phyloP scores from a whole-genome alignment of 306 rosid species.

The Geum urbanum region DNA sequence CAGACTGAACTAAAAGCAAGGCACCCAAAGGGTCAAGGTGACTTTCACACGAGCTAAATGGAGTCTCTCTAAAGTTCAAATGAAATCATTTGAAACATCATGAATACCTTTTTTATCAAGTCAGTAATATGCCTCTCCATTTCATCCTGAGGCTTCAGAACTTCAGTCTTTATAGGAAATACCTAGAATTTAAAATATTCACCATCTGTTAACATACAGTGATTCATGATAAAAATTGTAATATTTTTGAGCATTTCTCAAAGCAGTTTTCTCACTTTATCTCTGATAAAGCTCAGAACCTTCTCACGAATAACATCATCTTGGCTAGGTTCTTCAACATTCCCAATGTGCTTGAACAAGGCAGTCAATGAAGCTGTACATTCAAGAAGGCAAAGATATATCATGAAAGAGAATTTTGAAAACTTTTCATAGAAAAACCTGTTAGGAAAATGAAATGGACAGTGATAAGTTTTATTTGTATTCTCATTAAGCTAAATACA shows the following conservation, averaged over 20 bases:
- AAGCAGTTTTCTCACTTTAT: slow-evolving; percentile 51
- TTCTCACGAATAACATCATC: slow-evolving; percentile 82
- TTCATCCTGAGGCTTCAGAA: slow-evolving; percentile 87
- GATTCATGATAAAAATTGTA: slow-evolving; percentile 9
- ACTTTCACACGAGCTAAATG: too few relatives aligned
- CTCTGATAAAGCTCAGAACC: slow-evolving; percentile 80
- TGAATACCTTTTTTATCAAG: slow-evolving; percentile 71
- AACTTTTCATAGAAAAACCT: too few relatives aligned
- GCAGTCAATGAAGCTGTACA: slow-evolving; percentile 84
- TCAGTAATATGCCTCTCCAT: slow-evolving; percentile 98
- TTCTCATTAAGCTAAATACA: neutral
- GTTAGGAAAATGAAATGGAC: too few relatives aligned
- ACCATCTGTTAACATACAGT: slow-evolving; percentile 14
- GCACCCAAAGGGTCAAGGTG: too few relatives aligned
- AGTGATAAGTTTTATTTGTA: neutral
- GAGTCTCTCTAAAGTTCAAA: too few relatives aligned
- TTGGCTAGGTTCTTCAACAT: slow-evolving; percentile 68
- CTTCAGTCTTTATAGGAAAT: slow-evolving; percentile 79
- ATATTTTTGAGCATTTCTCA: neutral
- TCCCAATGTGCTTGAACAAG: slow-evolving; percentile 86
- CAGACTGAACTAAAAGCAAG: neutral
- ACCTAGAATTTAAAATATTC: slow-evolving; percentile 48
- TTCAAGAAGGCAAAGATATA: slow-evolving; percentile 25
- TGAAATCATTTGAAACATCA: slow-evolving; percentile 20
- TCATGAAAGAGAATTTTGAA: too few relatives aligned